phyloP scores from a whole-genome alignment of 495 filamentous ascomycete genomes.

The Tricharina praecox region DNA sequence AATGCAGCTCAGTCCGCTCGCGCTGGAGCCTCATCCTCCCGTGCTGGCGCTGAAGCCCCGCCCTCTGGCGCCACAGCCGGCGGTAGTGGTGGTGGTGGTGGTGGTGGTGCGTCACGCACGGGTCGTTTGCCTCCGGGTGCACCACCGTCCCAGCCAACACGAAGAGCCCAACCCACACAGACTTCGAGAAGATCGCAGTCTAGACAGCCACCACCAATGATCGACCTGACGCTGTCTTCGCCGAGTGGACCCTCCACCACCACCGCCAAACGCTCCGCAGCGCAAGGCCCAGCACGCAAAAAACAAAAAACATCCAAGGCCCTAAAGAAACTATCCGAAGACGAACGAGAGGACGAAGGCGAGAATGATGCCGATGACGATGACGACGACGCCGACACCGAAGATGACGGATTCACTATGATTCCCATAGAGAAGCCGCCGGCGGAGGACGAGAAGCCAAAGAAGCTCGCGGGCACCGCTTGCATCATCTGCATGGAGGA shows the following conservation, averaged over 20 bases:
- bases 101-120: no score
- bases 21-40: no score
- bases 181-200: no score
- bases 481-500: slow-evolving; percentile 83
- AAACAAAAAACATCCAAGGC: background rate
- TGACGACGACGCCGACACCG: background rate
- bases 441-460: slow-evolving; percentile 31
- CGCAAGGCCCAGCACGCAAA: background rate
- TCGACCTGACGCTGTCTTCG: background rate
- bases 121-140: no score
- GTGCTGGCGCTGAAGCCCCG: no score
- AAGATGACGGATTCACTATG: background rate
- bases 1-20: no score
- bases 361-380: background rate
- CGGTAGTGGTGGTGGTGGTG: no score
- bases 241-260: background rate
- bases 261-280: background rate
- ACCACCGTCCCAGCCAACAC: no score
- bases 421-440: no score
- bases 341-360: background rate
- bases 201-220: background rate
- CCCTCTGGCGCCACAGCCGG: no score
- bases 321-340: background rate
- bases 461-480: slow-evolving; percentile 39
- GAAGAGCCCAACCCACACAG: no score